Percentiles rank a stretch among this genome's conserved stretches.
phyloP scores from a whole-genome alignment of 805 yeast genomes.

The Myxozyma melibiosi region DNA sequence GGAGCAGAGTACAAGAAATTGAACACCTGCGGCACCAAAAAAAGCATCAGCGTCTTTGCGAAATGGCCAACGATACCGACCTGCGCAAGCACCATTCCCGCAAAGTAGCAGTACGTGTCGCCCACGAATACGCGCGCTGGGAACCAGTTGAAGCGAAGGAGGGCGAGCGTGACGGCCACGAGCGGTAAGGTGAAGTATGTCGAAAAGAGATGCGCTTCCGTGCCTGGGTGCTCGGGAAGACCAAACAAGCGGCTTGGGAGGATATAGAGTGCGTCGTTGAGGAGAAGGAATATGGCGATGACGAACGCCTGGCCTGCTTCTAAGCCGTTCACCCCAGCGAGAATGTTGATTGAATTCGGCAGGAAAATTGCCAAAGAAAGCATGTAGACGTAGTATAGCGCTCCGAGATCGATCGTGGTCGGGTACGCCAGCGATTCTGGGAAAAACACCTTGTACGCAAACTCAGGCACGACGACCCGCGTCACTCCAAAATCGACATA shows the following conservation, averaged over 20 bases:
- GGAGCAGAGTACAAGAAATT: conserved; percentile 92
- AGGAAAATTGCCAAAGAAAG: conserved; percentile 87
- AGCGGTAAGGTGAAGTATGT: conserved; percentile 81
- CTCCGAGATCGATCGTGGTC: conserved; percentile 68
- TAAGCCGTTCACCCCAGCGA: conserved; percentile 95
- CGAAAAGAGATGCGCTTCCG: conserved; percentile 80
- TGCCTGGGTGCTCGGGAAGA: conserved; percentile 53
- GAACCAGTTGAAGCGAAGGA: conserved; percentile 80
- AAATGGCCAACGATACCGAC: conserved; percentile 96
- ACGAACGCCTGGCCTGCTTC: conserved; percentile 95
- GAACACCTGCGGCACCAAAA: conserved; percentile 87
- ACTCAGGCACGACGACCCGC: conserved; percentile 76
- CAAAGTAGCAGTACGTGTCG: conserved; percentile 95
- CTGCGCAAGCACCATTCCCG: conserved; percentile 98
- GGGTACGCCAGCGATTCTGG: conserved; percentile 18
- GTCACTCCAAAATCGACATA: conserved; percentile 94
- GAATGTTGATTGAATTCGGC: conserved; percentile 92
- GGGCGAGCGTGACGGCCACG: conserved; percentile 76
- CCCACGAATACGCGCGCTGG: conserved; percentile 96
- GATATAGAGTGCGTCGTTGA: conserved; percentile 75
- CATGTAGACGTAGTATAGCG: conserved; percentile 85
- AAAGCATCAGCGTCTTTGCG: conserved; percentile 83
- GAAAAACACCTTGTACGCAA: conserved; percentile 50
- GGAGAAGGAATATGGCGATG: conserved; percentile 65
- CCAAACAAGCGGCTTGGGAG: conserved; percentile 42